phyloP scores from a whole-genome alignment of 306 rosid species.

The Crotalaria pallida region DNA sequence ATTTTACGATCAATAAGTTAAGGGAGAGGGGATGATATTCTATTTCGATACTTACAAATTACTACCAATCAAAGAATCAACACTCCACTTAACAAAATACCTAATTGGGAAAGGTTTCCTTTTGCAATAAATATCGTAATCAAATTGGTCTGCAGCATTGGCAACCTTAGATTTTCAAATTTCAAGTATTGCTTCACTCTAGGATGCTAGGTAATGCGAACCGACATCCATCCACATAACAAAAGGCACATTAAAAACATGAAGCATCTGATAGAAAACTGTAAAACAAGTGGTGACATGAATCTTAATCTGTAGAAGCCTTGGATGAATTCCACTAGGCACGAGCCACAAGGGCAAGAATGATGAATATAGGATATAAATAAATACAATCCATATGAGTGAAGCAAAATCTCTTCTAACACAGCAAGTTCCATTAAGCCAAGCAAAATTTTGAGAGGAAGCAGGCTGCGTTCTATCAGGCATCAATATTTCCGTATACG shows the following conservation, averaged over 20 bases:
- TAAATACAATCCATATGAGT: background rate
- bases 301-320: background rate
- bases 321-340: background rate
- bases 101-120: background rate
- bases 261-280: background rate
- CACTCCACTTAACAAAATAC: background rate
- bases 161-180: background rate
- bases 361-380: background rate
- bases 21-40: too few relatives aligned
- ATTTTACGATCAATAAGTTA: too few relatives aligned
- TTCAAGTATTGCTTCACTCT: background rate
- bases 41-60: too few relatives aligned
- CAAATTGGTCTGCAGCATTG: background rate
- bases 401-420: background rate
- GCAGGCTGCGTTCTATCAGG: background rate
- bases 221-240: background rate
- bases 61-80: too few relatives aligned
- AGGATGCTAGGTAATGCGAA: background rate
- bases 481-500: constrained; percentile 10
- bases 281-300: background rate
- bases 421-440: background rate
- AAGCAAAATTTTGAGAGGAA: background rate
- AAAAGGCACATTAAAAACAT: background rate
- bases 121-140: background rate
- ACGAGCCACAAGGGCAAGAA: background rate